Evolutionary conservation across 2,329 filamentous ascomycete species (phyloP).

Genomic region (Paraphaeosphaeria sporulosa): DNA sequence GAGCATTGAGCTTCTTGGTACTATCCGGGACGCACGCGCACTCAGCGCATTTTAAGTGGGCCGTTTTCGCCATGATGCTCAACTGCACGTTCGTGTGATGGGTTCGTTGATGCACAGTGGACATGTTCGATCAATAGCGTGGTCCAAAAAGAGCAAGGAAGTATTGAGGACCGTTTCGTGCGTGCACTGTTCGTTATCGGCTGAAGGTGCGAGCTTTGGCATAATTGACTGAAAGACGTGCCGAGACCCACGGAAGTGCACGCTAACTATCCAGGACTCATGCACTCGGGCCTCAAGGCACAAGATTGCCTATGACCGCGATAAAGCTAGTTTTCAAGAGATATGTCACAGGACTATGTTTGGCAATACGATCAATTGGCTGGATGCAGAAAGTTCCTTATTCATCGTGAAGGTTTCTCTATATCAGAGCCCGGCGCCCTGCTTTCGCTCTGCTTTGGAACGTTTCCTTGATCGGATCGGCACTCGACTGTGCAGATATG

Average conservation of each 20-base stretch:
- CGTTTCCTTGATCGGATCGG: background rate
- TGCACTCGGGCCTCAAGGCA: background rate
- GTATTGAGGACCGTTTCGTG: background rate
- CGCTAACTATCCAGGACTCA: background rate
- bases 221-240: background rate
- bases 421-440: background rate
- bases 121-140: no score
- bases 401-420: background rate
- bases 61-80: background rate
- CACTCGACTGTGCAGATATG: background rate
- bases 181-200: background rate
- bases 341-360: background rate
- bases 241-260: background rate
- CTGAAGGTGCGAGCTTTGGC: background rate
- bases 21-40: background rate
- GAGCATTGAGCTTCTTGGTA: background rate
- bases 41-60: background rate
- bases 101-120: no score
- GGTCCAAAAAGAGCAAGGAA: background rate
- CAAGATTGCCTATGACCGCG: no score
- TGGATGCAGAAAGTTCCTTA: background rate
- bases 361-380: background rate
- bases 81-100: no score
- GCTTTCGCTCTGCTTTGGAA: background rate
- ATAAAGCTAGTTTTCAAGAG: background rate